Evolutionary conservation across 2,329 filamentous ascomycete species (phyloP).

Genomic region (Akanthomyces uredinophilus): DNA sequence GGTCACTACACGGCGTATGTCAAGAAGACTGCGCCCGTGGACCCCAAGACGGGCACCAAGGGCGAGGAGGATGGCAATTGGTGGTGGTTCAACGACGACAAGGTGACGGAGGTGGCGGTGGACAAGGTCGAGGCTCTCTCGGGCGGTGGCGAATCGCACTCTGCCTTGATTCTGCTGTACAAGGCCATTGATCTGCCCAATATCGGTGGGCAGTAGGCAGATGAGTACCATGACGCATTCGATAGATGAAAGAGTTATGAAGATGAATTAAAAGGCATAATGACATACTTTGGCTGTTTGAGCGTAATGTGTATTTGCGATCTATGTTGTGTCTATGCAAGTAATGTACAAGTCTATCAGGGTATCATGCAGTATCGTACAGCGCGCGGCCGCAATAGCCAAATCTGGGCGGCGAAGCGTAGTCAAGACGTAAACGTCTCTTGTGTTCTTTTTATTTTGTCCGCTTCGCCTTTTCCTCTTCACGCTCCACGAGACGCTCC

Average conservation of each 20-base stretch:
- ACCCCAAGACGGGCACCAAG: conserved; percentile 70
- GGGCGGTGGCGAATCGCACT: conserved; percentile 84
- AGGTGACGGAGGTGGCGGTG: conserved; percentile 82
- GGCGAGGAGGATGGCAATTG: conserved; percentile 86
- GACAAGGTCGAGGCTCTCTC: conserved; percentile 89
- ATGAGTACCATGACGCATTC: background rate
- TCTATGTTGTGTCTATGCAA: conserved; percentile 1
- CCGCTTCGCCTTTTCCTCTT: conserved; percentile 19
- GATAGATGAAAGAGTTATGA: conserved; percentile 13
- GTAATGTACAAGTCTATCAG: conserved; percentile 18
- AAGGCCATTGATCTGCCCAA: conserved; percentile 64
- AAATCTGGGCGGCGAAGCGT: background rate
- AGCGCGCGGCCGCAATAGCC: background rate
- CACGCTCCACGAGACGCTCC: conserved; percentile 34
- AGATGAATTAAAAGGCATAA: conserved; percentile 17
- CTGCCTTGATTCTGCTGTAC: conserved; percentile 75
- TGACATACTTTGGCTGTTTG: conserved; percentile 1
- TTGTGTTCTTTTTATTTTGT: background rate
- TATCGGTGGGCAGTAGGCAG: conserved; percentile 41
- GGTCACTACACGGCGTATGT: conserved; percentile 98
- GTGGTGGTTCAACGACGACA: conserved; percentile 99
- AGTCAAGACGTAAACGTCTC: too few relatives aligned
- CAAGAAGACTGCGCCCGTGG: conserved; percentile 75
- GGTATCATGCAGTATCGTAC: conserved; percentile 16
- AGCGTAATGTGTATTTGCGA: background rate